Evolutionary conservation across 176 grass and related monocot species (phyloP).

Genomic region (Zoysia japonica): DNA sequence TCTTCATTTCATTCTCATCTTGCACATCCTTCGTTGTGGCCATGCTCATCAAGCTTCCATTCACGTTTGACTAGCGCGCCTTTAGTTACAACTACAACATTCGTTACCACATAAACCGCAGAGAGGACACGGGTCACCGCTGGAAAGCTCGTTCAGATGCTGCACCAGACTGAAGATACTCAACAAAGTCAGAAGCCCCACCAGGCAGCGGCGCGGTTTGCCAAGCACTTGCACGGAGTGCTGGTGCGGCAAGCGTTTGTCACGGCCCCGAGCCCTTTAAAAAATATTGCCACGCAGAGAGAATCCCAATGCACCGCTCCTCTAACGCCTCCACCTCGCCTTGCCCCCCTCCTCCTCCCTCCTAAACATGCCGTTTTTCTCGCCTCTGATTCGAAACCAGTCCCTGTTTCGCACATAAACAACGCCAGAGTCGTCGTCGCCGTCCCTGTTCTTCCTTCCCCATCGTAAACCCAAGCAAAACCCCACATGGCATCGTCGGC

Average conservation of each 20-base stretch:
- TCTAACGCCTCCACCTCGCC: neutral
- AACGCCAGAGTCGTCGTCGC: constrained; percentile 29
- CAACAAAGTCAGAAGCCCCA: neutral
- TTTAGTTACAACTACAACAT: too few species aligned
- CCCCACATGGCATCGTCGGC: neutral
- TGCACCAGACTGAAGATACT: too few species aligned
- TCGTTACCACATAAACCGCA: too few species aligned
- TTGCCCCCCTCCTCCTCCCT: constrained; percentile 7
- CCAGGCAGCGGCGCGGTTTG: neutral
- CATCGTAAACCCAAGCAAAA: constrained; percentile 42
- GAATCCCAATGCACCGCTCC: constrained; percentile 49
- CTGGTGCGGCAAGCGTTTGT: constrained; percentile 29
- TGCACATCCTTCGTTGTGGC: too few species aligned
- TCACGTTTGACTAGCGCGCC: too few species aligned
- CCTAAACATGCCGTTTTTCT: constrained; percentile 1
- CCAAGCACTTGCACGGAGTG: neutral
- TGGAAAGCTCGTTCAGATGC: too few species aligned
- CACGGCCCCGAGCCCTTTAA: neutral
- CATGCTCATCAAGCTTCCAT: too few species aligned
- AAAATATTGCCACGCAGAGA: constrained; percentile 20
- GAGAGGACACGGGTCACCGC: too few species aligned
- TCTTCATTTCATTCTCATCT: too few species aligned
- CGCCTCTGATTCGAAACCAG: constrained; percentile 20
- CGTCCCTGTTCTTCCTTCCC: neutral
- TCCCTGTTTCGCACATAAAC: constrained; percentile 32